Conservation (phyloP, 2,329 filamentous ascomycete species). For the Pseudocercospora cruenta region DNA sequence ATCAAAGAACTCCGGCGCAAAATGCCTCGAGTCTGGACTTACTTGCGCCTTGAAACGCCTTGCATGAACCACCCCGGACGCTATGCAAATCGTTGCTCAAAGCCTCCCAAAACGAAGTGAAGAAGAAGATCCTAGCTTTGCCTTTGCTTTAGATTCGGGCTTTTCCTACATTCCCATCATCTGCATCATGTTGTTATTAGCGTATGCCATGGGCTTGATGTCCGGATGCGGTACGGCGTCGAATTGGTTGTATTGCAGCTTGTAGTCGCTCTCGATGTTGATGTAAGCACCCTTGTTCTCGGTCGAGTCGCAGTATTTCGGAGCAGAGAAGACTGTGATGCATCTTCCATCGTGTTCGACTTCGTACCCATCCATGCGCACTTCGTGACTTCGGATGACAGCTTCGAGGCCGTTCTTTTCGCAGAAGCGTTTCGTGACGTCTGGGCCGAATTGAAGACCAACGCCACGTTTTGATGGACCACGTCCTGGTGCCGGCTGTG, state of each 20-base stretch:
- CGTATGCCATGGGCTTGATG: constrained; percentile 93
- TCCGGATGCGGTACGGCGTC: constrained; percentile 95
- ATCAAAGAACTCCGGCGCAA: not conserved
- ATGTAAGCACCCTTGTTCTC: constrained; percentile 99
- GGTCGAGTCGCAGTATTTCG: constrained; percentile 95
- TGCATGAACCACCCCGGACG: constrained; percentile 1
- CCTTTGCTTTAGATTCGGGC: not conserved
- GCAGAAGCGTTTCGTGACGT: constrained; percentile 95
- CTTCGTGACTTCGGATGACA: constrained; percentile 95
- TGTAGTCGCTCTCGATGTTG: constrained; percentile 89
- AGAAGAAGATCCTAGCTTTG: not conserved
- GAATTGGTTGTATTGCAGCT: constrained; percentile 90
- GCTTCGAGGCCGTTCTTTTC: constrained; percentile 93
- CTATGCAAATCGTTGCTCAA: constrained; percentile 8
- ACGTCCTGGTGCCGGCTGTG: constrained; percentile 80
- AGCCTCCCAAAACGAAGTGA: not conserved
- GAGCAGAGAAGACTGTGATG: constrained; percentile 97
- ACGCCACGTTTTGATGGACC: constrained; percentile 96
- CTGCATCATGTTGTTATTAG: constrained; percentile 76
- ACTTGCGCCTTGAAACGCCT: constrained; percentile 8
- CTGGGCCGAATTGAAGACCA: constrained; percentile 93
- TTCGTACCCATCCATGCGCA: constrained; percentile 99
- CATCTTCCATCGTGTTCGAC: constrained; percentile 94
- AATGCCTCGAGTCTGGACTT: not conserved
- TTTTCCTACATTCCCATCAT: constrained; percentile 58